Evolutionary conservation across 2,329 filamentous ascomycete species (phyloP), one percentile per base, ranked within the genome.

Genomic region (Trichophyton rubrum): DNA sequence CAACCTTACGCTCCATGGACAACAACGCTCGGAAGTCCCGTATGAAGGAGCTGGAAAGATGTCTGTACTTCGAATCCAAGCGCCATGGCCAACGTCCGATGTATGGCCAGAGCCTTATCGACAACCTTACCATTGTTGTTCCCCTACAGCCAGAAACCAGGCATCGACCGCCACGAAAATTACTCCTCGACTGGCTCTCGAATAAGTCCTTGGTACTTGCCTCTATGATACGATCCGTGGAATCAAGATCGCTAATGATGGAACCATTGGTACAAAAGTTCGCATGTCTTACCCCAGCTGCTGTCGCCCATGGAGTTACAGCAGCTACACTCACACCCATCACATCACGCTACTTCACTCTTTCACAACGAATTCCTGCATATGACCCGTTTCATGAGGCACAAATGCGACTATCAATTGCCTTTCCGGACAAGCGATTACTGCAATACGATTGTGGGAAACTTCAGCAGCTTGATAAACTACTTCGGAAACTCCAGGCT

Each of bases 391-490:
- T 93, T 80, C 93, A 99, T 67, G 90, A 96, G 73, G 85, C 92
- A 13, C 89, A 92, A 17, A 93, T 96, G 82, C 87, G 90, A 22
- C 80, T 95, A 15, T 95, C 89, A 2, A 96, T 99, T 63, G 93
- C 95, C 51, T 99, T 99, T 71, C 93, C 95, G 0, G 93, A 99
- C 72, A 96, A 91, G 71, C 84, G 93, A 40, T 83, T 99, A n/a
- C 78, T 99, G 0, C 92, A 99, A 71, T 99, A 95, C 72, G 93
- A 99, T 73, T 97, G 93, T 69, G 93, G 93, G 67, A 99, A 99
- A 73, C 82, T 99, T 2, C 93, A 99, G 69, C 85, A 87, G 17
- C 81, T 99, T 15, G 93, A 95, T 68, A 86, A 86, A 63, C 81
- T 99, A 1, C 81, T 99, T 13, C 87, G 93, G 8, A 86, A 88